Conservation (phyloP, 2,329 filamentous ascomycete genomes). For the Madurella fahalii region DNA sequence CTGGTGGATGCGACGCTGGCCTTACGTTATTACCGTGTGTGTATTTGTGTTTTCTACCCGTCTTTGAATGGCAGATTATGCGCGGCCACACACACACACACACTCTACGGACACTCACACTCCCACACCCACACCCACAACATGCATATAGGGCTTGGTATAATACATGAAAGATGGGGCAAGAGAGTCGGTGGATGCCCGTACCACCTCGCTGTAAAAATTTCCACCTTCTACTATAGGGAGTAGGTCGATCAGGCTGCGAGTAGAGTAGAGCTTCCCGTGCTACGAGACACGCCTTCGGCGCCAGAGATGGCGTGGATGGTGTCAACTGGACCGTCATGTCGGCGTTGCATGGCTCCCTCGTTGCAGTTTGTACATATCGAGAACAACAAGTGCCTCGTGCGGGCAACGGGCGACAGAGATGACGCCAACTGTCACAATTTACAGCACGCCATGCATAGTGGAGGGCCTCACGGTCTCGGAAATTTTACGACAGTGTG, state of each 20-base stretch:
- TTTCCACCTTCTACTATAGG: background rate
- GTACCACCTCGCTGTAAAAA: too few species aligned
- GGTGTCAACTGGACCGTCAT: slow-evolving; percentile 10
- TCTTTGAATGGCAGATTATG: too few species aligned
- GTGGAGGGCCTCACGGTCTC: background rate
- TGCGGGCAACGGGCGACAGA: background rate
- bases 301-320: slow-evolving; percentile 18
- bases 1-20: slow-evolving; percentile 12
- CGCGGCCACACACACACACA: too few species aligned
- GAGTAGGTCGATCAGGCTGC: background rate
- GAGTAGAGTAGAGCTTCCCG: background rate
- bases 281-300: slow-evolving; percentile 9
- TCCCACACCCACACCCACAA: too few species aligned
- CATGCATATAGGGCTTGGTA: background rate
- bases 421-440: slow-evolving; percentile 5
- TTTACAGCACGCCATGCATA: background rate
- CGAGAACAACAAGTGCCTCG: background rate
- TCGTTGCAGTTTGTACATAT: background rate
- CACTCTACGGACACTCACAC: too few species aligned
- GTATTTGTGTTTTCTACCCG: too few species aligned
- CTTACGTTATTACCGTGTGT: slow-evolving; percentile 7
- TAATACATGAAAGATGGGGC: background rate
- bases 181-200: too few species aligned
- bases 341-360: background rate
- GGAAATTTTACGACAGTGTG: slow-evolving; percentile 1